phyloP scores from a whole-genome alignment of 2,329 filamentous ascomycete species.

The Scedosporium minutisporum region DNA sequence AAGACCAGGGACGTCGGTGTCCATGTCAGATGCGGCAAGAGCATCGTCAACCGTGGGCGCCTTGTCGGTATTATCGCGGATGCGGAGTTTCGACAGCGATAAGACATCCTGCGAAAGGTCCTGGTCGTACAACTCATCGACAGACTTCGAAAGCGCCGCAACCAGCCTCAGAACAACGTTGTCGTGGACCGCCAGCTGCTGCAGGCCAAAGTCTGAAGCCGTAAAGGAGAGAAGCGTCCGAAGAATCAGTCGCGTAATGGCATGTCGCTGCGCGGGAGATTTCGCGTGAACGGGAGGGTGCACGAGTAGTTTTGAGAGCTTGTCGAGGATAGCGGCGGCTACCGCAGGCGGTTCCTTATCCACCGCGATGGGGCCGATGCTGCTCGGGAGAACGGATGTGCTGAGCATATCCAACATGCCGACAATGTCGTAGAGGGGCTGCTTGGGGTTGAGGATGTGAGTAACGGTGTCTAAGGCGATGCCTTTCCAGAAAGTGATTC shows the following conservation, averaged over 20 bases:
- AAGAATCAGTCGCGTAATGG: slow-evolving; percentile 36
- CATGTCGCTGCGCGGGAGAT: slow-evolving; percentile 27
- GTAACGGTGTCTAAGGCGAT: slow-evolving; percentile 59
- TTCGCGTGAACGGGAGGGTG: slow-evolving; percentile 25
- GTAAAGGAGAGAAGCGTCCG: slow-evolving; percentile 52
- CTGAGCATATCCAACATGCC: slow-evolving; percentile 56
- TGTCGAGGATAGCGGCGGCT: slow-evolving; percentile 45
- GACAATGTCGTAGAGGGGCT: slow-evolving; percentile 52
- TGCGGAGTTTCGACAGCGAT: slow-evolving; percentile 18
- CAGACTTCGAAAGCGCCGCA: slow-evolving; percentile 50
- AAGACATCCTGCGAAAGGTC: slow-evolving; percentile 28
- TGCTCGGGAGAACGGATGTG: slow-evolving; percentile 53
- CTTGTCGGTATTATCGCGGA: background rate
- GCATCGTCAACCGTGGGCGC: slow-evolving; percentile 5
- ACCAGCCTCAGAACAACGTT: slow-evolving; percentile 67
- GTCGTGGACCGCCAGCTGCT: slow-evolving; percentile 58
- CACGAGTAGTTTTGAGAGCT: slow-evolving; percentile 55
- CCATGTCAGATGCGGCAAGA: background rate
- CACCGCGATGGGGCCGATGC: slow-evolving; percentile 55
- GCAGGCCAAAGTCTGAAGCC: slow-evolving; percentile 49
- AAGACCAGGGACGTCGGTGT: slow-evolving; percentile 19
- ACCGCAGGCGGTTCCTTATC: slow-evolving; percentile 31
- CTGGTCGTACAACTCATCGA: slow-evolving; percentile 64
- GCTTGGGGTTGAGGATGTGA: slow-evolving; percentile 57
- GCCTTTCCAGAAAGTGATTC: slow-evolving; percentile 53